Evolutionary conservation across 2,329 filamentous ascomycete species (phyloP), one percentile per base, ranked within the genome.

Genomic region (Myriosclerotinia curreyana): DNA sequence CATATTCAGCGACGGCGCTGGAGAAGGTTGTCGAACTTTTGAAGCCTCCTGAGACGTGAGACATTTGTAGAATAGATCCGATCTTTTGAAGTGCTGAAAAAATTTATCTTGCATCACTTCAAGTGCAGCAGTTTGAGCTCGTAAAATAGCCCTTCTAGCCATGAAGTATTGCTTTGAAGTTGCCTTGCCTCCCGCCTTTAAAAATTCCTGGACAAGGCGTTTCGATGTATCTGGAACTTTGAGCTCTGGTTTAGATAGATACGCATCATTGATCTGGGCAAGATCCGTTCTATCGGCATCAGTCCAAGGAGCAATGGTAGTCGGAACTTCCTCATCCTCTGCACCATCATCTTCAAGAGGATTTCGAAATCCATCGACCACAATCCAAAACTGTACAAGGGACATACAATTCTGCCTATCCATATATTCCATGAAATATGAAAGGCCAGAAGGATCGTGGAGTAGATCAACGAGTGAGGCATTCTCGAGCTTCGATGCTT

Each of bases 371-470:
- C 95, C 94, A 77, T 99, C 95, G 7, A 98, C 95, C 3, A 98
- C 95, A 49, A 99, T 87, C 92, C 94, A 99, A 76, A 98, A 99
- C 73, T 99, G 95, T 7, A 99, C 93, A 54, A 97, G 79, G 17
- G 90, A 84, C 88, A 98, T 94, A 34, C 94, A 81, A 20, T 84
- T 83, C 74, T 93, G 90, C 50, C 95, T 87, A 75, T 99, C 95
- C 95, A 99, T 99, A 73, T 92, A 98, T 75, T 99, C 95, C 95
- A 99, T 99, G 78, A 99, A 98, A 75, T 96, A 99, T 2, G 95
- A 98, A 11, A 99, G 81, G 0, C 92, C 94, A 1, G 94, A 90
- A 2, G 95, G 86, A 75, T 96, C 92, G 69, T 93, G 89, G 65
- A 99, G 81, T n/a, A 99, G 82, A 69, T 98, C 92, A 15, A 88